These are phyloP conservation scores for Volvariella surrecta DNA, from an alignment of 1,284 basidiomycete species.

Conservation along the genomic window DNA sequence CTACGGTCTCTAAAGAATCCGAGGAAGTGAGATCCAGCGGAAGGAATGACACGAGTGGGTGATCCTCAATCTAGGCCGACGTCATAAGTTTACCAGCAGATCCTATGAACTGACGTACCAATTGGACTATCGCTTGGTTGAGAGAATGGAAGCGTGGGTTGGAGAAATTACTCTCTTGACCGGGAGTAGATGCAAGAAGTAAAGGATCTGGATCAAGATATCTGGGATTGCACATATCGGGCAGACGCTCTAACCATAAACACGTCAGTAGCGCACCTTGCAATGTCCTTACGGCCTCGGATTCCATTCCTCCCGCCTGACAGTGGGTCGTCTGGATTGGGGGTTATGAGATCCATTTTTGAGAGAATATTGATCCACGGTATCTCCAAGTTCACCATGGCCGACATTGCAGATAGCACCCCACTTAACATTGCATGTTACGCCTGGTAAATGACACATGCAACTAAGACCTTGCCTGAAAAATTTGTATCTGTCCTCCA, in stretches of 20 bases:
- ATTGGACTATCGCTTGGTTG: constrained; percentile 90
- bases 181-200: constrained; percentile 63
- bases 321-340: constrained; percentile 51
- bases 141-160: constrained; percentile 91
- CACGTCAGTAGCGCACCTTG: constrained; percentile 46
- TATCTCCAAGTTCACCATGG: constrained; percentile 97
- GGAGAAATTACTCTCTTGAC: constrained; percentile 50
- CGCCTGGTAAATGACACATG: constrained; percentile 4
- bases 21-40: constrained; percentile 89
- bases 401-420: constrained; percentile 97
- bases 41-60: constrained; percentile 95
- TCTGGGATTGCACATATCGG: constrained; percentile 33
- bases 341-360: constrained; percentile 95
- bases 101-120: constrained; percentile 46
- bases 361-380: constrained; percentile 98
- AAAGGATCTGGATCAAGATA: constrained; percentile 98
- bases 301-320: constrained; percentile 62
- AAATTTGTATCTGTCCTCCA: constrained; percentile 98
- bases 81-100: constrained; percentile 5
- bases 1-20: constrained; percentile 83
- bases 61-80: constrained; percentile 83
- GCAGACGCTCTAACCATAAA: neutral
- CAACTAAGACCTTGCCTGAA: constrained; percentile 53
- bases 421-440: constrained; percentile 45
- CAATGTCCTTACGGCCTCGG: constrained; percentile 67